Percentiles rank a stretch among this genome's conserved stretches.
Evolutionary conservation across 2,329 filamentous ascomycete genomes (phyloP).

Genomic region (Aspergillus brasiliensis): DNA sequence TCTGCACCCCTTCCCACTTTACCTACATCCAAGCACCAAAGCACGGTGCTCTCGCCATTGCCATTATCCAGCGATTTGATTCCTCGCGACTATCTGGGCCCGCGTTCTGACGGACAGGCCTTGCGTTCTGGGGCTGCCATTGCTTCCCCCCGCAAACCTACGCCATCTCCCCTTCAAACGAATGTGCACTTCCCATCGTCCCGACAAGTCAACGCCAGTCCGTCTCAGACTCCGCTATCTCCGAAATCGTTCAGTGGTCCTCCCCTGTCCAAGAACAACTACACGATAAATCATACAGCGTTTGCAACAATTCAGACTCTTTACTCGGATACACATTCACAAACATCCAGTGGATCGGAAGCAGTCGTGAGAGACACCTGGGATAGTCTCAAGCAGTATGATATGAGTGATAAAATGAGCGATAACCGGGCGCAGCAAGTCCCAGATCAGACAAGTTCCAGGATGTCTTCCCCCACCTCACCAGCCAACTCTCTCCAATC

Average conservation of each 20-base stretch:
- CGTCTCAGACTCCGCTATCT: conserved; percentile 31
- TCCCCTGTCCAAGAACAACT: conserved; percentile 25
- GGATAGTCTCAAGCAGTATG: conserved; percentile 24
- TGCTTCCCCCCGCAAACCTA: conserved; percentile 29
- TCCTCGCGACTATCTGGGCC: conserved; percentile 38
- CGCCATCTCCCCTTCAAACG: conserved; percentile 35
- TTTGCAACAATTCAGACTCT: conserved; percentile 35
- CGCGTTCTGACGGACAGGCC: conserved; percentile 31
- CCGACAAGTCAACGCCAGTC: conserved; percentile 22
- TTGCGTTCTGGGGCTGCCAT: conserved; percentile 24
- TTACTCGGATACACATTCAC: conserved; percentile 26
- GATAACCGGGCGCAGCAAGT: conserved; percentile 29
- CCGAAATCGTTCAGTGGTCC: conserved; percentile 27
- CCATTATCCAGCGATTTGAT: conserved; percentile 30
- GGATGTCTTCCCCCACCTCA: conserved; percentile 34
- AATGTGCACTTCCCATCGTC: conserved; percentile 26
- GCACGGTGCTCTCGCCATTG: conserved; percentile 16
- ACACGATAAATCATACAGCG: conserved; percentile 26
- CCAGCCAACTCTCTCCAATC: conserved; percentile 33
- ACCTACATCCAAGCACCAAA: conserved; percentile 12
- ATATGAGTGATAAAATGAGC: conserved; percentile 23
- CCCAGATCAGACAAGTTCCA: conserved; percentile 29
- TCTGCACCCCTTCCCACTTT: conserved; percentile 10
- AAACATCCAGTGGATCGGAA: conserved; percentile 18
- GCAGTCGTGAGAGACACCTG: conserved; percentile 15